phyloP scores from a whole-genome alignment of 768 basidiomycete species.

The Xanthoconium purpureum region DNA sequence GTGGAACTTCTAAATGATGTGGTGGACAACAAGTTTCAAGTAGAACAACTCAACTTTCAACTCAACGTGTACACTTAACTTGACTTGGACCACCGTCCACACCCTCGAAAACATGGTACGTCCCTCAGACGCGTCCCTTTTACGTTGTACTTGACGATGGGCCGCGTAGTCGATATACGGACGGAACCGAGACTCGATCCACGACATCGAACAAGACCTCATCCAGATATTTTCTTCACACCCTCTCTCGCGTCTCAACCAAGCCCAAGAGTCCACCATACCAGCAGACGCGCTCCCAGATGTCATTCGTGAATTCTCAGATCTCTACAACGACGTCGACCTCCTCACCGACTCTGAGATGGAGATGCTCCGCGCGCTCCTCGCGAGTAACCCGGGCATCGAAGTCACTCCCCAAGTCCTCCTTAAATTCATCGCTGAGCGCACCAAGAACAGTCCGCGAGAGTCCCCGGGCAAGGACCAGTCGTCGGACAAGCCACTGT shows the following conservation, averaged over 20 bases:
- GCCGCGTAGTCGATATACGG: constrained; percentile 39
- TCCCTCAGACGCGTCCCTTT: constrained; percentile 9
- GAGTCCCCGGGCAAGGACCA: constrained; percentile 25
- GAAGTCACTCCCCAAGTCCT: constrained; percentile 68
- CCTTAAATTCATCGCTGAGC: constrained; percentile 60
- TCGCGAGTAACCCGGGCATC: constrained; percentile 58
- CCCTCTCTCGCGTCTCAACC: constrained; percentile 55
- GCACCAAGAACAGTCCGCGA: constrained; percentile 42
- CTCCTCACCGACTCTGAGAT: constrained; percentile 67
- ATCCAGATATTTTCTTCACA: constrained; percentile 65
- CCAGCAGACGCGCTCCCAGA: constrained; percentile 71
- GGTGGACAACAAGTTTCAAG: not conserved
- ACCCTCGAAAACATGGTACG: constrained; percentile 24
- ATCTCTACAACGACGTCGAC: constrained; percentile 55
- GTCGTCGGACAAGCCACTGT: constrained; percentile 6
- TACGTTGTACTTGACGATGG: constrained; percentile 1
- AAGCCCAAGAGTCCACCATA: constrained; percentile 59
- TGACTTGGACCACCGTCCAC: constrained; percentile 1
- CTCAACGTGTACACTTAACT: constrained; percentile 7
- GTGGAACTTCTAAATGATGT: constrained; percentile 7
- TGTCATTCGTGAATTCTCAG: constrained; percentile 61
- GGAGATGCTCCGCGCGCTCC: constrained; percentile 52
- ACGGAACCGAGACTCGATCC: constrained; percentile 66
- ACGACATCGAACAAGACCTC: constrained; percentile 68
- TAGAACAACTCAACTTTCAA: constrained; percentile 3